Base-by-base conservation (phyloP, 2,329 filamentous ascomycete genomes). In the Xylariales sp. region DNA sequence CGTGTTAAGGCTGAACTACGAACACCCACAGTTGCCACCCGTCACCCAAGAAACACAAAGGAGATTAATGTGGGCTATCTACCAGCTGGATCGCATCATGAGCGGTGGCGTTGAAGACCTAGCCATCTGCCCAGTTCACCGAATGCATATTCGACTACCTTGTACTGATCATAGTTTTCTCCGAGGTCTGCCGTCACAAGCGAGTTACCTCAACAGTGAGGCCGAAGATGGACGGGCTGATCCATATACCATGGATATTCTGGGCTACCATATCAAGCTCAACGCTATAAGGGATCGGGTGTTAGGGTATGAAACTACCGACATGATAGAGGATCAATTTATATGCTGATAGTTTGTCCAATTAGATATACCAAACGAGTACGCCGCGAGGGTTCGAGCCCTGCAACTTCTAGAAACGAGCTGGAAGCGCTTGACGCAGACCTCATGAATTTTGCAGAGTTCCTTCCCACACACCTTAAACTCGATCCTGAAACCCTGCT, bases 41-140 rank as follows among this genome's bases (percentile, higher is more conserved):
- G 38, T 57, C 1, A 35, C 5, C 1, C 49, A 55, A 23, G 55
- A 59, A 7, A 45, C 40, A 6, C 40, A 48, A 0, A 48, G 56
- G 3, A 46, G 54, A 0, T 17, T 52, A 3, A 50, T 55, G 34
- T 59, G 56, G 56, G 46, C 52, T 0, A 47, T 57, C 1, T 58
- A 50, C 12, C 13, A 19, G 0, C 30, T 53, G 0, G 55, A 59
- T 16, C 46, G 48, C 5, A 4, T 50, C 0, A 51, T 57, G 10
- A 55, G 44, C 0, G 56, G 56, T 0, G 54, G 55, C 0, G 52
- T 57, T 11, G 49, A 56, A 5, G 56, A 59, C 20, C 19, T 59
- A 7, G 46, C 51, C 1, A 46, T 58, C 3, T 57, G 53, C 19
- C 52, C 51, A 0, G 40, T 45, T 0, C 40, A 49, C 5, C 37